Evolutionary conservation across 371 early-diverging fungal genomes (phyloP), one percentile per base, ranked within the genome.

Genomic region (Mucor racemosus): DNA sequence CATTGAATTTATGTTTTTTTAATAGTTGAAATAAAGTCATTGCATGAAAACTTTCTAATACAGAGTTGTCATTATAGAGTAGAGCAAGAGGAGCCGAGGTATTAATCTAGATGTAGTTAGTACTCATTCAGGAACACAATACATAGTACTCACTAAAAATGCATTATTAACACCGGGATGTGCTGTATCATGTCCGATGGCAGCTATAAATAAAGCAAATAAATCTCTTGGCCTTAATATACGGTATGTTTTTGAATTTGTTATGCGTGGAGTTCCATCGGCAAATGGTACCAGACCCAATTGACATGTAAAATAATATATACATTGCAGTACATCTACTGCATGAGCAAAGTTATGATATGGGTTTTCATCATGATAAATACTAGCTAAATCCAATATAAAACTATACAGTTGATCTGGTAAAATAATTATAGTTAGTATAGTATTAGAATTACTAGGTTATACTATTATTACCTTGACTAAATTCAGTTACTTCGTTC

Each of bases 41-140:
- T 5, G 92, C 88, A 77, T 98, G 98, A 75, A 94, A 93, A 78
- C 92, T 95, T 77, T 98, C 98, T 17, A 98, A 86, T 6, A 96
- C 93, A 0, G 95, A 92, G 58, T 88, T 85, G 80, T 96, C 96
- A 71, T 96, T 95, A 84, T 96, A 97, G 5, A 96, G 76, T 56
- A 91, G 76, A 26, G 98, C 97, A 42, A 93, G 79, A 40, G 91
- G 94, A 41, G 94, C 90, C 39, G 82, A 59, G 31, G 75, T 38
- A 62, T 68, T 74, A 26, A 71, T 63, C 68, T 71, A 62, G 0
- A 44, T 31, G 11, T 13, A 34, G 13, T 14, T 7, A 19, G 14
- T 13, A 56, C 21, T 35, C 21, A 1, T 36, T 14, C 19, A 19
- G 6, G n/a, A 1, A 54, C 33, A 41, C 35, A 33, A 26, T 26